Conservation (phyloP, 805 yeast genomes). For the Dipodascopsis uninucleata region DNA sequence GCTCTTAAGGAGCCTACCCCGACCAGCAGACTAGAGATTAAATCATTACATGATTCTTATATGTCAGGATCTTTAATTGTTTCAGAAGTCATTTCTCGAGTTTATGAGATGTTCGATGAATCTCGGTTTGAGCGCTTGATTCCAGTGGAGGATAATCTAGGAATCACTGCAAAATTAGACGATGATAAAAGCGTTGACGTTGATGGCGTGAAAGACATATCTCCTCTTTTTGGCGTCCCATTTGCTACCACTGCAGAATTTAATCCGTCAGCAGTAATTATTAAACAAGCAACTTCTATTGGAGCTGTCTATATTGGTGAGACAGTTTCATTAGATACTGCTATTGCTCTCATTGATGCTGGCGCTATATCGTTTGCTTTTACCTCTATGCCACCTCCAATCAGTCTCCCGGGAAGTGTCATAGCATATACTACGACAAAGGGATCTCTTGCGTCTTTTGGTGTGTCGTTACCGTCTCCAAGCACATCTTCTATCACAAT, state of each 20-base stretch:
- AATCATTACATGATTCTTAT: constrained; percentile 4
- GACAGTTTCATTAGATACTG: constrained; percentile 3
- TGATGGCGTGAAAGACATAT: constrained; percentile 17
- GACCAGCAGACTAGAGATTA: constrained; percentile 1
- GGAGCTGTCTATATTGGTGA: constrained; percentile 22
- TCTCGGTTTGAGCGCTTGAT: background rate
- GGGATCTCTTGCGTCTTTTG: constrained; percentile 21
- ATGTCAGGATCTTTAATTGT: constrained; percentile 3
- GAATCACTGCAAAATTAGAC: constrained; percentile 10
- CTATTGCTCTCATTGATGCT: constrained; percentile 5
- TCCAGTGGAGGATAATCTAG: constrained; percentile 2
- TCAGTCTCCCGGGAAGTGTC: constrained; percentile 6
- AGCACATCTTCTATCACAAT: constrained; percentile 23
- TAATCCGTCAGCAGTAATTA: constrained; percentile 10
- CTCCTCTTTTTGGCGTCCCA: constrained; percentile 25
- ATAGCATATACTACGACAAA: constrained; percentile 18
- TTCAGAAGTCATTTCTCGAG: background rate
- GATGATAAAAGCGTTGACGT: constrained; percentile 10
- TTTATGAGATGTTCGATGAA: constrained; percentile 6
- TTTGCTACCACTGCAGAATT: constrained; percentile 22
- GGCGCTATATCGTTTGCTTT: constrained; percentile 11
- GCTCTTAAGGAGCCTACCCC: constrained; percentile 10
- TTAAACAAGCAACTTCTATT: constrained; percentile 15
- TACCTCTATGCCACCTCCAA: constrained; percentile 1
- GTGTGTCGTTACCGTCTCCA: constrained; percentile 21